Evolutionary conservation across 208 protist genomes (phyloP).

Genomic region (Porcisia deanei): DNA sequence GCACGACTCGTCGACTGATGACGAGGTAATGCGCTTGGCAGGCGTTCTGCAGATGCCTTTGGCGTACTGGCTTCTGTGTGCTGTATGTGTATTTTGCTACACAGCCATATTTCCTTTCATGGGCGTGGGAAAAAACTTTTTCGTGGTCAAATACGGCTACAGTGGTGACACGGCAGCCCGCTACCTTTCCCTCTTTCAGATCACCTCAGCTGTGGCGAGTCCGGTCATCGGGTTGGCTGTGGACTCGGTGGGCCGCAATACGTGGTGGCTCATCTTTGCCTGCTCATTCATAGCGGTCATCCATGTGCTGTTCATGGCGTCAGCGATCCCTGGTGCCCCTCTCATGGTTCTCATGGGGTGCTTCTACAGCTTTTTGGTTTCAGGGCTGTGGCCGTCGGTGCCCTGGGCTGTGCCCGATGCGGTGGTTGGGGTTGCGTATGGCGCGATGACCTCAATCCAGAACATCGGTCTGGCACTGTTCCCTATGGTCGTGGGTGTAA

Average conservation of each 20-base stretch:
- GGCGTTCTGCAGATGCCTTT: slow-evolving; percentile 65
- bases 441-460: slow-evolving; percentile 91
- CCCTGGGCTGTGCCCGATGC: slow-evolving; percentile 71
- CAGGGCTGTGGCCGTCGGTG: slow-evolving; percentile 88
- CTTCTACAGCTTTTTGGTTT: slow-evolving; percentile 88
- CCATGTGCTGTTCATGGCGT: slow-evolving; percentile 80
- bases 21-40: slow-evolving; percentile 17
- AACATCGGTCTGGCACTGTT: slow-evolving; percentile 86
- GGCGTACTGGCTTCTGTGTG: slow-evolving; percentile 77
- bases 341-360: slow-evolving; percentile 83
- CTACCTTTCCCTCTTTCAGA: slow-evolving; percentile 87
- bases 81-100: slow-evolving; percentile 89
- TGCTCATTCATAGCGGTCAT: slow-evolving; percentile 51
- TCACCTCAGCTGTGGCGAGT: slow-evolving; percentile 78
- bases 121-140: slow-evolving; percentile 79
- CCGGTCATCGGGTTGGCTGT: slow-evolving; percentile 82
- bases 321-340: slow-evolving; percentile 58
- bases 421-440: slow-evolving; percentile 84
- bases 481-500: slow-evolving; percentile 60
- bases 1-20: slow-evolving; percentile 19
- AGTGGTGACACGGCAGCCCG: slow-evolving; percentile 41
- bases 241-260: slow-evolving; percentile 83
- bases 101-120: slow-evolving; percentile 87
- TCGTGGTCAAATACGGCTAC: slow-evolving; percentile 88
- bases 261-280: slow-evolving; percentile 67